Evolutionary conservation across 495 filamentous ascomycete genomes (phyloP), one percentile per base, ranked within the genome.

Genomic region (Penicillium canariense): DNA sequence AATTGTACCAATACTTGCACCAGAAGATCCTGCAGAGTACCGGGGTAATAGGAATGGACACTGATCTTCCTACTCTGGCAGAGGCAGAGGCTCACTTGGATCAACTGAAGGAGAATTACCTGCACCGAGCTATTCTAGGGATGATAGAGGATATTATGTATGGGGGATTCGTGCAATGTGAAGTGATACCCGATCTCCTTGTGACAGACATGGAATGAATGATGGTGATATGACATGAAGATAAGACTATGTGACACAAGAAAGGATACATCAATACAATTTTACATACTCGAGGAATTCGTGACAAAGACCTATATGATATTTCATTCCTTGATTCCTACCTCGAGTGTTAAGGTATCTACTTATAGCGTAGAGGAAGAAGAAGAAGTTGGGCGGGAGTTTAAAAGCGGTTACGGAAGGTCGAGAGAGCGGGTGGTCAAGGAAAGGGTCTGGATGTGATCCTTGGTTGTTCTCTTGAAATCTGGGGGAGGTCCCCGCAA

Each of bases 81-180:
- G 66, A 65, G 15, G 56, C 63, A 1, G 60, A 64, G 18, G 30
- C 31, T 9, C 47, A 61, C 17, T 32, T 71, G 44, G 54, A 58
- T 15, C 54, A 62, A 22, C 50, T 71, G 20, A 69, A 62, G 38
- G 60, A 61, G 30, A 67, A 51, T 8, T 66, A 71, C 28, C 38
- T 71, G 6, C 66, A 71, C 23, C 57, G 61, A 9, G 66, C 62
- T n/a, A 59, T 69, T 4, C 34, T 66, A n/a, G 62, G 54, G 0
- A 71, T 69, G 68, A 68, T 71, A 43, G 62, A 71, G 34, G 68
- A 71, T 56, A 68, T 71, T 50, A 56, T 66, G 40, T 59, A 60
- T 36, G 49, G 54, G n/a, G 55, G 50, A 6, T 32, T 42, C 35
- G 30, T 56, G 31, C 57, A 40, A 39, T 52, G 44, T 44, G 50